Conservation (phyloP, 2,329 filamentous ascomycete genomes). For the Alternaria brassicicola region DNA sequence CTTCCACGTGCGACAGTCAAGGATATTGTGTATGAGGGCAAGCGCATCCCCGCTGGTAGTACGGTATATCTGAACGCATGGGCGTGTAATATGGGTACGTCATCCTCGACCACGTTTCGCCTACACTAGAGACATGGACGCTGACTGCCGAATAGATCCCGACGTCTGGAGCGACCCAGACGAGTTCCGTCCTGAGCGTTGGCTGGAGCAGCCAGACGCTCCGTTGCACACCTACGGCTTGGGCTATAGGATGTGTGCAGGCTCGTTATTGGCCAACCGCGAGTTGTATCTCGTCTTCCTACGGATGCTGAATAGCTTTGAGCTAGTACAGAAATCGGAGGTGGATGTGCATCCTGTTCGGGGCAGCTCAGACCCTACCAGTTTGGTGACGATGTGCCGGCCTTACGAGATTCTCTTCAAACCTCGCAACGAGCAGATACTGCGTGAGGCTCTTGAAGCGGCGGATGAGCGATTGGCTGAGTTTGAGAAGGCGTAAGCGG, state of each 20-base stretch:
- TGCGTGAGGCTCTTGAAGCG: conserved; percentile 52
- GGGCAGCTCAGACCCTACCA: conserved; percentile 66
- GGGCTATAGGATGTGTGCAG: conserved; percentile 72
- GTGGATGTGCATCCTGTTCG: conserved; percentile 65
- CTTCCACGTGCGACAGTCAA: conserved; percentile 67
- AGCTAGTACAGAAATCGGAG: conserved; percentile 60
- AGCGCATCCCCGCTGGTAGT: conserved; percentile 65
- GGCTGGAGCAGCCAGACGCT: conserved; percentile 67
- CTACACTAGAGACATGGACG: not conserved
- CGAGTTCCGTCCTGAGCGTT: conserved; percentile 66
- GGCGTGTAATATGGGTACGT: conserved; percentile 72
- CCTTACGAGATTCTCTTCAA: conserved; percentile 65
- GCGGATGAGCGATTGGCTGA: conserved; percentile 36
- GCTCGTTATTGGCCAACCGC: conserved; percentile 66
- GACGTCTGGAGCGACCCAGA: conserved; percentile 65
- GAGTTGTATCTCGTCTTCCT: conserved; percentile 70
- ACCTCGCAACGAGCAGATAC: conserved; percentile 57
- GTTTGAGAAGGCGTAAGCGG: conserved; percentile 12
- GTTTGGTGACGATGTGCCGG: conserved; percentile 65
- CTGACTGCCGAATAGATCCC: conserved; percentile 48
- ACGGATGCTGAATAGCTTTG: conserved; percentile 66
- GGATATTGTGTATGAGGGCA: conserved; percentile 64
- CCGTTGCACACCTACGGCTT: conserved; percentile 70
- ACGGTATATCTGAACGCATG: conserved; percentile 71
- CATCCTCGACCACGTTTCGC: conserved; percentile 28